phyloP scores from a whole-genome alignment of 768 basidiomycete genomes.

The Serendipita sp. region DNA sequence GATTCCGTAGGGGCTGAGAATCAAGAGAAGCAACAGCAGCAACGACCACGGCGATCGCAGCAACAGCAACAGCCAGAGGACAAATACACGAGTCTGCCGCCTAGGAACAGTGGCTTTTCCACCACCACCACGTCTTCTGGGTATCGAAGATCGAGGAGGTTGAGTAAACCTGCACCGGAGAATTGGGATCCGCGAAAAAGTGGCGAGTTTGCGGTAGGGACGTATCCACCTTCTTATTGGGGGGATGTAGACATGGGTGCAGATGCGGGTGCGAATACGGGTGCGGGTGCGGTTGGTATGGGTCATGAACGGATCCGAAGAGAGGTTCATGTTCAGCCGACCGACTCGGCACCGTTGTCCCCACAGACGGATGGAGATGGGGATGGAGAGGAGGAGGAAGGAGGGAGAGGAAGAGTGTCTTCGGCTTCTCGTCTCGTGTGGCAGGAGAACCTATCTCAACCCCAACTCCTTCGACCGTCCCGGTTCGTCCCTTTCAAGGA shows the following conservation, averaged over 20 bases:
- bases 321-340: too few species aligned
- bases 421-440: too few species aligned
- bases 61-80: background rate
- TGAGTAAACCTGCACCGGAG: constrained; percentile 2
- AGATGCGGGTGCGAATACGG: background rate
- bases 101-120: background rate
- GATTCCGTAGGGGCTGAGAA: background rate
- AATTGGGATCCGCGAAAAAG: background rate
- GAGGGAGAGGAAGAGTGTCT: too few species aligned
- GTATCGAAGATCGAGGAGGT: background rate
- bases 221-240: background rate
- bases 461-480: too few species aligned
- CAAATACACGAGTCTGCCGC: background rate
- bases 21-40: background rate
- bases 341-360: too few species aligned
- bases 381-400: too few species aligned
- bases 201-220: background rate
- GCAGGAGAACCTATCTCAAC: too few species aligned
- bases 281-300: background rate
- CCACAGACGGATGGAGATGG: too few species aligned
- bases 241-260: background rate
- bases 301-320: too few species aligned
- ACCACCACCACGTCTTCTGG: background rate
- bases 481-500: too few species aligned
- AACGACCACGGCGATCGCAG: background rate